Percentiles rank a stretch among this genome's conserved stretches.
Conservation (phyloP, 192 early-diverging fungal genomes). For the Geranomyces michiganensis region DNA sequence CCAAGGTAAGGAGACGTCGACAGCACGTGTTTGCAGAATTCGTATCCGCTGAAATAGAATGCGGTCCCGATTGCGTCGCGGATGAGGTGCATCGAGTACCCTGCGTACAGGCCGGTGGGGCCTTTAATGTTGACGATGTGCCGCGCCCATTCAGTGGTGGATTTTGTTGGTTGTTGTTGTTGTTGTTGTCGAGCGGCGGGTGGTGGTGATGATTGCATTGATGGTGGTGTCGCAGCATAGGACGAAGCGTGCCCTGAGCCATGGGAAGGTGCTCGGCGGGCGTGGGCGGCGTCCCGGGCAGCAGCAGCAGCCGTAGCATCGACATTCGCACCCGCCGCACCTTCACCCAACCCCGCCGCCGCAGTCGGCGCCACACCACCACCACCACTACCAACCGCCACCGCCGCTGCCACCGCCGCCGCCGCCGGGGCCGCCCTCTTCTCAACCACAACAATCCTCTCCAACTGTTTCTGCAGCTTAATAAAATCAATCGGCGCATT, state of each 20-base stretch:
- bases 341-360: conserved; percentile 44
- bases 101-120: conserved; percentile 49
- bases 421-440: background rate
- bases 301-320: conserved; percentile 11
- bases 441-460: conserved; percentile 22
- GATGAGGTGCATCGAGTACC: conserved; percentile 39
- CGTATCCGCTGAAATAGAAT: conserved; percentile 56
- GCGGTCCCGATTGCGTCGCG: conserved; percentile 49
- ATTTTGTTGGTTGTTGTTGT: background rate
- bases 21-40: conserved; percentile 41
- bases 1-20: background rate
- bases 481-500: conserved; percentile 61
- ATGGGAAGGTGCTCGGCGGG: background rate
- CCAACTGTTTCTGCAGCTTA: conserved; percentile 46
- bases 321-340: conserved; percentile 24
- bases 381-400: conserved; percentile 31
- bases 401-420: background rate
- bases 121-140: conserved; percentile 49
- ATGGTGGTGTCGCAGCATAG: too few relatives aligned
- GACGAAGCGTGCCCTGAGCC: conserved; percentile 2
- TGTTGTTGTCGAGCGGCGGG: background rate
- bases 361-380: conserved; percentile 24
- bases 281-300: background rate
- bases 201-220: background rate
- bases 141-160: conserved; percentile 36